These are phyloP conservation scores for Cucumis hystrix DNA, from an alignment of 306 rosid genomes.

Conservation along the genomic window DNA sequence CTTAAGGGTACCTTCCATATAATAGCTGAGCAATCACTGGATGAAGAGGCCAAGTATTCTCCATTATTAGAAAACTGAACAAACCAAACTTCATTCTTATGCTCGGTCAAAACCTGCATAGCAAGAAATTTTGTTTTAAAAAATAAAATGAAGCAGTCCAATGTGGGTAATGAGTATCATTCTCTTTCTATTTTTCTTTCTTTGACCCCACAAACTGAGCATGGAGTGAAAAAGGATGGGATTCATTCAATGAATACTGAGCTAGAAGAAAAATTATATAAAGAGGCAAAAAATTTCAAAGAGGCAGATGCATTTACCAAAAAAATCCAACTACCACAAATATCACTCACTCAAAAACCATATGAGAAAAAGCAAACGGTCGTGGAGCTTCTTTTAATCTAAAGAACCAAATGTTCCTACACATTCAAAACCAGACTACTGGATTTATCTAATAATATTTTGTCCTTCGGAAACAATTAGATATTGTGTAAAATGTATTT, in stretches of 20 bases:
- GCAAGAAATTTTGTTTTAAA: background rate
- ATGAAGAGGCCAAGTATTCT: slow-evolving; percentile 74
- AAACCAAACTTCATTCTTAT: slow-evolving; percentile 87
- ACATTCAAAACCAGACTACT: background rate
- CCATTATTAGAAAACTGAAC: slow-evolving; percentile 87
- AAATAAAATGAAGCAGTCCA: background rate
- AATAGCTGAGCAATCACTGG: slow-evolving; percentile 77
- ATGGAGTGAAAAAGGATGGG: background rate
- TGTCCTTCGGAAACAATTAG: background rate
- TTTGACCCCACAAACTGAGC: background rate
- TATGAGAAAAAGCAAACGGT: background rate
- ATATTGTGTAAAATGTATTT: background rate
- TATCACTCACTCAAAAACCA: background rate
- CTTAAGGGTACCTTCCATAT: slow-evolving; percentile 68
- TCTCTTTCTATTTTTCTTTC: background rate
- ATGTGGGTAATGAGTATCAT: background rate
- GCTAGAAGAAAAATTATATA: background rate
- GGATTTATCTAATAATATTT: background rate
- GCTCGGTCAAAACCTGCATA: slow-evolving; percentile 77
- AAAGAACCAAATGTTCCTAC: background rate
- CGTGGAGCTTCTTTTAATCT: background rate
- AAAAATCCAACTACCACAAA: background rate
- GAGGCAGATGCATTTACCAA: background rate
- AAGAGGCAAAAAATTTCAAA: background rate
- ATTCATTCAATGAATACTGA: background rate